A percentile compares a stretch with the other conserved stretches of the same genome.
Conservation (phyloP, 768 basidiomycete genomes). For the Tulasnella sp. region DNA sequence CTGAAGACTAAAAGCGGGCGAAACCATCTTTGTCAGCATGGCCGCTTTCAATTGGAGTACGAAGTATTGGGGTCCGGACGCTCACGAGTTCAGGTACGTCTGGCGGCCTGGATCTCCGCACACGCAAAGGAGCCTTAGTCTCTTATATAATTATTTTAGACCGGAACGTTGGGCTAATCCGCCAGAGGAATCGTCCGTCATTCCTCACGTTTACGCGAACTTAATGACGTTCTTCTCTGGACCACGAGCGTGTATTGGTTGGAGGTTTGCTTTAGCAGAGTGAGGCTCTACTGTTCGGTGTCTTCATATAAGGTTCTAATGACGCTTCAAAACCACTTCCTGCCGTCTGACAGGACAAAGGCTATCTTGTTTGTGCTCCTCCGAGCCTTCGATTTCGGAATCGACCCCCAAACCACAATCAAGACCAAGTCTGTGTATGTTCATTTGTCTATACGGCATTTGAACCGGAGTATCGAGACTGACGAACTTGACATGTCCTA, state of each 20-base stretch:
- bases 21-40: slow-evolving; percentile 27
- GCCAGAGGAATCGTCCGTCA: slow-evolving; percentile 15
- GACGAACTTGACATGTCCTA: background rate
- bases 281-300: background rate
- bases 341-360: slow-evolving; percentile 21
- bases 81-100: slow-evolving; percentile 32
- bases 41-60: slow-evolving; percentile 31
- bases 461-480: background rate
- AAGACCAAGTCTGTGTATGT: slow-evolving; percentile 26
- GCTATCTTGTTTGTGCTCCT: slow-evolving; percentile 29
- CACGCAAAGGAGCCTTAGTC: background rate
- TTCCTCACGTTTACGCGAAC: slow-evolving; percentile 30
- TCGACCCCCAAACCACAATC: slow-evolving; percentile 18
- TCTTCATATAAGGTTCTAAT: too few relatives aligned
- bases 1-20: slow-evolving; percentile 30
- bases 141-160: background rate
- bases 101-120: background rate
- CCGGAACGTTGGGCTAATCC: slow-evolving; percentile 31
- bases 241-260: slow-evolving; percentile 35
- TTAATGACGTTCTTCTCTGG: slow-evolving; percentile 32
- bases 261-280: slow-evolving; percentile 34
- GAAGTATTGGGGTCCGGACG: slow-evolving; percentile 38
- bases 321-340: background rate
- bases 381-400: slow-evolving; percentile 31
- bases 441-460: background rate